Conservation (phyloP, 1,284 basidiomycete genomes). For the Marasmius sp. region DNA sequence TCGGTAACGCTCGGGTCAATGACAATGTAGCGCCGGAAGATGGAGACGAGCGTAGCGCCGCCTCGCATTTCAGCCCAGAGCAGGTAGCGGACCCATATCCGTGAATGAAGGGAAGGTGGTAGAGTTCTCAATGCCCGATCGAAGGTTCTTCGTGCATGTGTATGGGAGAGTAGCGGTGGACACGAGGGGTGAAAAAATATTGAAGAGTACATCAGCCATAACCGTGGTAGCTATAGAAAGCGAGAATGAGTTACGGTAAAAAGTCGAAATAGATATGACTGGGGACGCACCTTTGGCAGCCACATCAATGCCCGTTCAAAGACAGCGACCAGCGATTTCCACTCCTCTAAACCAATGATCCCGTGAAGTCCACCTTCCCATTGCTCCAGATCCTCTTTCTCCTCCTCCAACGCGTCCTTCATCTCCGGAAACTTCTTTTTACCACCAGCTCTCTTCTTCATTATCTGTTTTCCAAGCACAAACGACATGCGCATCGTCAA, state of each 20-base stretch:
- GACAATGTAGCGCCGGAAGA: conserved; percentile 89
- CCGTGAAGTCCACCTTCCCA: conserved; percentile 89
- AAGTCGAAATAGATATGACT: conserved; percentile 3
- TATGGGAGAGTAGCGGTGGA: conserved; percentile 81
- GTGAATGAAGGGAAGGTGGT: conserved; percentile 90
- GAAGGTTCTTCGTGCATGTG: conserved; percentile 91
- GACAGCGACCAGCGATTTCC: conserved; percentile 84
- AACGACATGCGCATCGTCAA: conserved; percentile 82
- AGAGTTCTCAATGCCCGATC: conserved; percentile 94
- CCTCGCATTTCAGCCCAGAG: conserved; percentile 88
- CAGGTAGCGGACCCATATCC: conserved; percentile 95
- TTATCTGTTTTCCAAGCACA: conserved; percentile 75
- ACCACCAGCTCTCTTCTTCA: conserved; percentile 78
- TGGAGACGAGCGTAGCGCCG: conserved; percentile 81
- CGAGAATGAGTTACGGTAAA: conserved; percentile 8
- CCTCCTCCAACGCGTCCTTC: conserved; percentile 85
- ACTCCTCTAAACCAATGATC: conserved; percentile 91
- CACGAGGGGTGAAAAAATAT: conserved; percentile 91
- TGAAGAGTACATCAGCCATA: conserved; percentile 94
- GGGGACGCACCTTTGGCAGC: conserved; percentile 76
- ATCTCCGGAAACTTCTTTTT: conserved; percentile 88
- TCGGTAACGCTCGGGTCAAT: conserved; percentile 87
- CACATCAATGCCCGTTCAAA: conserved; percentile 95
- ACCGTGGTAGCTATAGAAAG: conserved; percentile 73
- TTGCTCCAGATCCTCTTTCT: conserved; percentile 71